Base-by-base conservation (phyloP, 2,329 filamentous ascomycete genomes). In the Aspergillus terreus region DNA sequence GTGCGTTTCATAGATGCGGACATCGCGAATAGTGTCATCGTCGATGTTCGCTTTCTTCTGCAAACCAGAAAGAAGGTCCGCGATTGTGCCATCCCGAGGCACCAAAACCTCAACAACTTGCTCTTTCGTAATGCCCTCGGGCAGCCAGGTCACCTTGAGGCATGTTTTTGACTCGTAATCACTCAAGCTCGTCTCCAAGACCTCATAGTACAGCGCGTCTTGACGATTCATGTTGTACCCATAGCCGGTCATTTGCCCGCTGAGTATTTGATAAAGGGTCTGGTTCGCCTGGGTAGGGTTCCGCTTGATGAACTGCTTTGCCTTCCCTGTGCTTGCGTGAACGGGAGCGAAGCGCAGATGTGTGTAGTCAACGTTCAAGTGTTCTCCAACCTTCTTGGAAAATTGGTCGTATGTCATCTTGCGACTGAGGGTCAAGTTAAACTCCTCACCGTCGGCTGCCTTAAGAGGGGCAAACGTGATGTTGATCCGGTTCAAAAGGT, bases 111-210 rank as follows among this genome's bases (percentile, higher is more conserved):
- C 92, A 55, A 84, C 82, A 1, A 79, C 77, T 63, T 96, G 91
- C 84, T 96, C 92, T 76, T 96, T 97, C 10, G 84, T 84, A 56
- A 97, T 87, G 41, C 94, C 94, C 57, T 99, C 94, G 38, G 86
- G 88, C 43, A 99, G 77, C 84, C 88, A 92, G 1, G 80, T 88
- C 44, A 99, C 75, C 69, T 89, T 92, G 57, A 97, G 76, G 51
- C 78, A 83, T 76, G 95, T 96, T 77, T 95, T 94, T 51, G 89
- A 94, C 66, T 99, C 94, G 41, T 95, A 79, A 70, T 99, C 95
- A 21, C 89, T 88, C 44, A 99, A 75, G 63, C 90, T 96, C 78
- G 96, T 95, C 57, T 99, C 94, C 38, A 99, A 76, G 25, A 97
- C 83, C 69, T 99, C 94, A 66, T 92, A 99, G 70, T 86, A 97